These are phyloP conservation scores for Phytophthora niederhauseri DNA, from an alignment of 352 stramenopile species.

Conservation along the genomic window DNA sequence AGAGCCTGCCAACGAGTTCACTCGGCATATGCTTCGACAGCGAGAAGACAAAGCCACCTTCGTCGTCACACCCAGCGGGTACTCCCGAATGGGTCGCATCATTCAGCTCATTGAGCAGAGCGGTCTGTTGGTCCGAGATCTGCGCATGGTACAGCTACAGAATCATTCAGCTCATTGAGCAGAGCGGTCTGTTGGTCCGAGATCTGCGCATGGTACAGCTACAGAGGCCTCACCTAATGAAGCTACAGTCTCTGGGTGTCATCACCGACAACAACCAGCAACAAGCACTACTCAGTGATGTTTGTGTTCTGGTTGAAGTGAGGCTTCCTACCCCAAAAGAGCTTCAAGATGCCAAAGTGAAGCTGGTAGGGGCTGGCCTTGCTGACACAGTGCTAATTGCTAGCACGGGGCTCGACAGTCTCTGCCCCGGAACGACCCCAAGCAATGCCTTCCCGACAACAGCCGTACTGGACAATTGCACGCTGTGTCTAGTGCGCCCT, in stretches of 20 bases:
- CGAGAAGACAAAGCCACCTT: constrained; percentile 48
- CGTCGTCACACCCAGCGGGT: constrained; percentile 56
- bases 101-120: constrained; percentile 53
- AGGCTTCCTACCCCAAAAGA: constrained; percentile 31
- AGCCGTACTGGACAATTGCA: constrained; percentile 70
- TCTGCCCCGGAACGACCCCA: constrained; percentile 10
- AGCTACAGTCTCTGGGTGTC: constrained; percentile 18
- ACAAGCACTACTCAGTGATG: constrained; percentile 42
- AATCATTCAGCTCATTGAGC: constrained; percentile 57
- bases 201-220: constrained; percentile 60
- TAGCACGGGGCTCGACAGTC: constrained; percentile 30
- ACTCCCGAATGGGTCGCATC: constrained; percentile 55
- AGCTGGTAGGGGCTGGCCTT: constrained; percentile 12
- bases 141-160: constrained; percentile 59
- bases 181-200: constrained; percentile 40
- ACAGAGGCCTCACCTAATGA: constrained; percentile 40
- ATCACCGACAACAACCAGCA: constrained; percentile 25
- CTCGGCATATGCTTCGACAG: constrained; percentile 39
- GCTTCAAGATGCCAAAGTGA: constrained; percentile 13
- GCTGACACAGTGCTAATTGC: constrained; percentile 31
- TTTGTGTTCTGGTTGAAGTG: constrained; percentile 60
- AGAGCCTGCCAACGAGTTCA: constrained; percentile 74
- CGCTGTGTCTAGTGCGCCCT: constrained; percentile 63
- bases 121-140: constrained; percentile 40
- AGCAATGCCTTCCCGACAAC: constrained; percentile 41